A percentile compares a stretch with the other conserved stretches of the same genome.
These are phyloP conservation scores for Aspergillus cavernicola DNA, from an alignment of 495 filamentous ascomycete species.

Conservation along the genomic window DNA sequence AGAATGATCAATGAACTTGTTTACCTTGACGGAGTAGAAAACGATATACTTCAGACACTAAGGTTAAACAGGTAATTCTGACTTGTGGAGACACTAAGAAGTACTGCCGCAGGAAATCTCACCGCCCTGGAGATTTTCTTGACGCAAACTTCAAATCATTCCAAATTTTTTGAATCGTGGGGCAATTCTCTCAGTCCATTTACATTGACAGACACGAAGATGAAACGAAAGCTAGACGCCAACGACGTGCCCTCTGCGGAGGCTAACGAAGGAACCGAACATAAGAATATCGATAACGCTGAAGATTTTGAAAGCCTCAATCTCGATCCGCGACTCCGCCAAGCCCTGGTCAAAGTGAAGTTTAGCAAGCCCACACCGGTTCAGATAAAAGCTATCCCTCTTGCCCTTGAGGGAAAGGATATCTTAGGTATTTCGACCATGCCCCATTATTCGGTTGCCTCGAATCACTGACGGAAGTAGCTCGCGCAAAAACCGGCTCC, in stretches of 20 bases:
- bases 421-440: slow-evolving; percentile 63
- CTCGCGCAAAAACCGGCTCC: slow-evolving; percentile 86
- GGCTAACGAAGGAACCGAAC: slow-evolving; percentile 22
- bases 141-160: slow-evolving; percentile 27
- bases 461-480: slow-evolving; percentile 34
- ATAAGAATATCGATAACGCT: slow-evolving; percentile 17
- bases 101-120: slow-evolving; percentile 31
- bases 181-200: not conserved
- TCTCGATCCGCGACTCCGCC: slow-evolving; percentile 79
- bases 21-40: not conserved
- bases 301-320: slow-evolving; percentile 52
- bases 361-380: slow-evolving; percentile 82
- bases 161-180: not conserved
- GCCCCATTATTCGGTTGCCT: not conserved
- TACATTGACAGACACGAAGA: slow-evolving; percentile 24
- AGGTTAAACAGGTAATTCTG: not conserved
- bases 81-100: slow-evolving; percentile 9
- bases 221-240: slow-evolving; percentile 65
- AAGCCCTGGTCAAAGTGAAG: slow-evolving; percentile 78
- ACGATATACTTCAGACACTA: not conserved
- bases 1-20: slow-evolving; percentile 1
- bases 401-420: slow-evolving; percentile 87
- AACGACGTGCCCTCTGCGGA: slow-evolving; percentile 52
- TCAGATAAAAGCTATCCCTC: slow-evolving; percentile 81
- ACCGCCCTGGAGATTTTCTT: slow-evolving; percentile 43